Percentiles rank a stretch among this genome's conserved stretches.
These are phyloP conservation scores for Coniochaeta sp. DNA, from an alignment of 2,329 filamentous ascomycete genomes.

Conservation along the genomic window DNA sequence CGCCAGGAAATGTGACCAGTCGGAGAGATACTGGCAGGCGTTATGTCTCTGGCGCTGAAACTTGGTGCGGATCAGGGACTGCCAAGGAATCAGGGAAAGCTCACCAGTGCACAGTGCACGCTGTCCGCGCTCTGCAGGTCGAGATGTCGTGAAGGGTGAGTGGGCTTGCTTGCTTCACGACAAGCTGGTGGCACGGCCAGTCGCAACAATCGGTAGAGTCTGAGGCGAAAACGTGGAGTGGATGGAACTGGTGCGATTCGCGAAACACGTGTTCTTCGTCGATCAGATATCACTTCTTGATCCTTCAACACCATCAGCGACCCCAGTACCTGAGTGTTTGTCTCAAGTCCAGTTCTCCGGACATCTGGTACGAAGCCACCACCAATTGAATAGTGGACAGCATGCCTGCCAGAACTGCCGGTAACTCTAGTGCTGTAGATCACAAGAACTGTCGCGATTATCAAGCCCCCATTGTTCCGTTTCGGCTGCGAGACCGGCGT, in stretches of 20 bases:
- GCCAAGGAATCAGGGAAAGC: neutral
- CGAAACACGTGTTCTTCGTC: neutral
- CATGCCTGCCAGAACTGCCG: too few species aligned
- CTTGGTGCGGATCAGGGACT: neutral
- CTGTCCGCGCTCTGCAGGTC: neutral
- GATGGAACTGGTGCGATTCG: neutral
- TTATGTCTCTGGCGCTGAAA: neutral
- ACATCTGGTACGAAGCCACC: too few species aligned
- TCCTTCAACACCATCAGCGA: neutral
- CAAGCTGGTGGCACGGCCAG: too few species aligned
- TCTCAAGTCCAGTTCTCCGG: neutral
- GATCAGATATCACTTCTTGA: neutral
- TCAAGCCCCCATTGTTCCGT: too few species aligned
- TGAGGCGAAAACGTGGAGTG: neutral
- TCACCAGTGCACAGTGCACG: too few species aligned
- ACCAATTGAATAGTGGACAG: too few species aligned
- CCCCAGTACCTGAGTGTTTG: neutral
- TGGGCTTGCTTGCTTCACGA: neutral
- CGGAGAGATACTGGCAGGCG: neutral
- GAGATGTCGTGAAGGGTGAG: slow-evolving; percentile 1
- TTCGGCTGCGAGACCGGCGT: neutral
- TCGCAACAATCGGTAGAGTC: neutral
- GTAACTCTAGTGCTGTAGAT: too few species aligned
- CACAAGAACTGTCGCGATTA: too few species aligned
- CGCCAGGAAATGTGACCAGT: neutral